These are phyloP conservation scores for Cladobotryum protrusum DNA, from an alignment of 2,329 filamentous ascomycete species.

Conservation along the genomic window DNA sequence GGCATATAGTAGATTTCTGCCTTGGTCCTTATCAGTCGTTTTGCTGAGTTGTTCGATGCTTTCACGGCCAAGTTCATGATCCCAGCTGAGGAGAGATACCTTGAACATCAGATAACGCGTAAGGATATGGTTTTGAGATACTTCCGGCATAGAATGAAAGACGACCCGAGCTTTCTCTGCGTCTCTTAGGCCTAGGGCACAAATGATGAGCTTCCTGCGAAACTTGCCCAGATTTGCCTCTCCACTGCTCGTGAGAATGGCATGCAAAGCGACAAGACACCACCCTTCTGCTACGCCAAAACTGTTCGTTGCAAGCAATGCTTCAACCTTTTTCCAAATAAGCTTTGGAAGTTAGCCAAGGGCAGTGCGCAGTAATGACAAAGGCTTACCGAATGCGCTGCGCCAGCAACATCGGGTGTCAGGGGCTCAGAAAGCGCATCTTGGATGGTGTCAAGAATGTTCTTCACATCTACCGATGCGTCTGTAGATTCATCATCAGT, in stretches of 20 bases:
- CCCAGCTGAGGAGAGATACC: conserved; percentile 53
- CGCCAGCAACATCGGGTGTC: conserved; percentile 55
- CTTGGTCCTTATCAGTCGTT: conserved; percentile 40
- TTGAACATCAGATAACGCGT: conserved; percentile 74
- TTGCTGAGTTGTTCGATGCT: conserved; percentile 57
- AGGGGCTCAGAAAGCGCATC: conserved; percentile 42
- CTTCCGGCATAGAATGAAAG: conserved; percentile 54
- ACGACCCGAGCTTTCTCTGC: conserved; percentile 22
- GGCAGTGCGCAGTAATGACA: not conserved
- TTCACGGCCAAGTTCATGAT: conserved; percentile 52
- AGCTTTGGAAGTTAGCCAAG: conserved; percentile 43
- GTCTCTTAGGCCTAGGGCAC: conserved; percentile 48
- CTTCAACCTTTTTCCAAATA: conserved; percentile 74
- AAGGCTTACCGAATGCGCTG: conserved; percentile 56
- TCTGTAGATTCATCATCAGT: conserved; percentile 15
- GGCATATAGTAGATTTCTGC: conserved; percentile 63
- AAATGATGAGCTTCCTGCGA: conserved; percentile 65
- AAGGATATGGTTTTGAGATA: conserved; percentile 53
- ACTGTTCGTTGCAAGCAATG: conserved; percentile 45
- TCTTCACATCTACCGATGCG: conserved; percentile 14
- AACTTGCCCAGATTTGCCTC: conserved; percentile 63
- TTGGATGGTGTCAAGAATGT: conserved; percentile 30
- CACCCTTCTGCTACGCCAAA: conserved; percentile 56
- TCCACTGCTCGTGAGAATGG: conserved; percentile 59
- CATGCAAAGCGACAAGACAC: conserved; percentile 64